A percentile compares a stretch with the other conserved stretches of the same genome.
Evolutionary conservation across 306 rosid genomes (phyloP).

Genomic region (Rosa chinensis): DNA sequence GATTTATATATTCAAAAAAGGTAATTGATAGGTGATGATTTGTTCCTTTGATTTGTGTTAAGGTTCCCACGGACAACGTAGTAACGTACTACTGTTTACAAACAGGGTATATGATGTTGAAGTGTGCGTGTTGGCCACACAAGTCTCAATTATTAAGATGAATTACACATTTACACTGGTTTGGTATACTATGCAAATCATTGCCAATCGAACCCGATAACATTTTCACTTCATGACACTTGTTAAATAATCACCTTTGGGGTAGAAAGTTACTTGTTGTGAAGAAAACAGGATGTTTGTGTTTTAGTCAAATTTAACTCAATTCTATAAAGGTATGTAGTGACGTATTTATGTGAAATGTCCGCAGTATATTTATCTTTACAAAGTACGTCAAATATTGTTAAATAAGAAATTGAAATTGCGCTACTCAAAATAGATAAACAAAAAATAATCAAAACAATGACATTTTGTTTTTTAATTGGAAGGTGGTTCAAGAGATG

Average conservation of each 20-base stretch:
- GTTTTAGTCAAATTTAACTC: neutral
- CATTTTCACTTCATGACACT: neutral
- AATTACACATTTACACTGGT: neutral
- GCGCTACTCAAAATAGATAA: too few species aligned
- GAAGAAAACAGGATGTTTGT: neutral
- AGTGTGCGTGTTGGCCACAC: slow-evolving; percentile 1
- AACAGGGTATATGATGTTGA: slow-evolving; percentile 10
- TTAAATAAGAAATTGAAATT: too few species aligned
- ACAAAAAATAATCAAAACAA: too few species aligned
- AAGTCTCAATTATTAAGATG: neutral
- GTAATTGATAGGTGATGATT: neutral
- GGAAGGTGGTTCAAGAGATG: neutral
- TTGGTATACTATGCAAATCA: slow-evolving; percentile 1
- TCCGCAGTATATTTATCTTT: too few species aligned
- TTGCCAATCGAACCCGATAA: neutral
- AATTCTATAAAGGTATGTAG: neutral
- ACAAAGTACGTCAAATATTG: too few species aligned
- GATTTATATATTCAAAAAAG: neutral
- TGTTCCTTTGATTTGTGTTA: slow-evolving; percentile 2
- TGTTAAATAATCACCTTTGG: neutral
- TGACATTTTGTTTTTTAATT: too few species aligned
- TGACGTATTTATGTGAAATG: too few species aligned
- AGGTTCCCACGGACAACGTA: slow-evolving; percentile 16
- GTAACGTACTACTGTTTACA: slow-evolving; percentile 4
- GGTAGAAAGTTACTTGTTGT: neutral